Percentiles rank a stretch among this genome's conserved stretches.
phyloP scores from a whole-genome alignment of 2,329 filamentous ascomycete species.

The Karstenula rhodostoma region DNA sequence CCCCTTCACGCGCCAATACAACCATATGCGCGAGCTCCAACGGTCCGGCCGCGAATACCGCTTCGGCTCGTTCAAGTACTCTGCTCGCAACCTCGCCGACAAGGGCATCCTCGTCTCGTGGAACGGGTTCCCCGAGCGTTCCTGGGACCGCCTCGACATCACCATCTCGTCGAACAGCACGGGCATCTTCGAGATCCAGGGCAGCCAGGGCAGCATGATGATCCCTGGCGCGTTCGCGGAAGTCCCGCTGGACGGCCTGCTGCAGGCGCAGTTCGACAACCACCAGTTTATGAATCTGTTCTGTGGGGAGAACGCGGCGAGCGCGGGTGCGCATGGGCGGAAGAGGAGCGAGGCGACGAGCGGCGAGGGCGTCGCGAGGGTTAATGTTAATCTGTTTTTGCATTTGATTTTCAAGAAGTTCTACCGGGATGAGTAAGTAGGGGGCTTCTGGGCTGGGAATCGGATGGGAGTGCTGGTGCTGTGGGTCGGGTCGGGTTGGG shows the following conservation, averaged over 20 bases:
- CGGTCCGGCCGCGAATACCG: constrained; percentile 92
- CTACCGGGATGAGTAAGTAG: constrained; percentile 63
- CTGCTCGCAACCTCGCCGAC: constrained; percentile 83
- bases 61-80: constrained; percentile 98
- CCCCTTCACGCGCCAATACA: constrained; percentile 98
- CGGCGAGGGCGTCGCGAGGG: constrained; percentile 64
- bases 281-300: constrained; percentile 97
- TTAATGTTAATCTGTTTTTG: constrained; percentile 96
- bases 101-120: constrained; percentile 95
- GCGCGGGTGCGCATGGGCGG: constrained; percentile 16
- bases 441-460: neutral
- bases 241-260: constrained; percentile 87
- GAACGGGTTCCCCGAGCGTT: constrained; percentile 80
- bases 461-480: no score
- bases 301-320: constrained; percentile 34
- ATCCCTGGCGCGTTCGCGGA: constrained; percentile 91
- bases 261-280: constrained; percentile 97
- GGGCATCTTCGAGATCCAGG: constrained; percentile 91
- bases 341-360: constrained; percentile 22
- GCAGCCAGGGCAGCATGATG: constrained; percentile 90
- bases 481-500: no score
- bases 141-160: constrained; percentile 92
- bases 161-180: constrained; percentile 95
- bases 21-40: constrained; percentile 95
- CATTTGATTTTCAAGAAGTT: constrained; percentile 99